Percentiles rank a stretch among this genome's conserved stretches.
These are phyloP conservation scores for Prototheca stagnorum DNA, from an alignment of 163 green algal genomes.

Conservation along the genomic window DNA sequence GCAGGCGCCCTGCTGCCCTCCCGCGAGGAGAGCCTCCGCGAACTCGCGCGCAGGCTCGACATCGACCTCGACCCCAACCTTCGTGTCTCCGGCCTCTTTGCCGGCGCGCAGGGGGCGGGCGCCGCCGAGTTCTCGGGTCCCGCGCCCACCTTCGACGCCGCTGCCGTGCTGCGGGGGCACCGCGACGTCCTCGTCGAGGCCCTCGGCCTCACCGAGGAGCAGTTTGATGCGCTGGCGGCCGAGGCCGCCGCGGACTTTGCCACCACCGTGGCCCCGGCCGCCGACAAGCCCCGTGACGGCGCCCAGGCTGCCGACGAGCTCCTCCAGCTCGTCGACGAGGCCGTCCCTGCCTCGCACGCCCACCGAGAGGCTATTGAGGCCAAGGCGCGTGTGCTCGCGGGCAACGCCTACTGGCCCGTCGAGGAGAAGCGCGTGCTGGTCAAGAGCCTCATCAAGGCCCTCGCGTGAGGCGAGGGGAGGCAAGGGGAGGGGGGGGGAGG, in stretches of 20 bases:
- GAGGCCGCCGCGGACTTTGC: background rate
- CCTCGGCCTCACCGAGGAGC: background rate
- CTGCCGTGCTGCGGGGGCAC: background rate
- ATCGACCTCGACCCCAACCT: background rate
- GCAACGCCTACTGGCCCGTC: background rate
- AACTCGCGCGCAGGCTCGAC: background rate
- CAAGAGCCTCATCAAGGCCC: background rate
- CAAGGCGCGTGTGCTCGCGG: background rate
- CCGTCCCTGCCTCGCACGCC: background rate
- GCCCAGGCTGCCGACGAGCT: background rate
- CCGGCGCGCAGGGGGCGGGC: background rate
- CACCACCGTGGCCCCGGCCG: background rate
- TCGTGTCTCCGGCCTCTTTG: too few relatives aligned
- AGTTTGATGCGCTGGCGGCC: background rate
- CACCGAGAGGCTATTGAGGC: background rate
- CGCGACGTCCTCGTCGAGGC: background rate
- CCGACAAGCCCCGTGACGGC: background rate
- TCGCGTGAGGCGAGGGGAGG: background rate
- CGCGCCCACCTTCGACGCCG: background rate
- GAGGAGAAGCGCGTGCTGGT: background rate
- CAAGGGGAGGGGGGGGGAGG: background rate
- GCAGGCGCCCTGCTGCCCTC: background rate
- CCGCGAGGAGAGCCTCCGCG: background rate
- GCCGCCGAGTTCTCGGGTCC: background rate
- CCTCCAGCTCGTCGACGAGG: background rate